Conservation (phyloP, 2,329 filamentous ascomycete genomes). For the Albifimbria verrucaria region DNA sequence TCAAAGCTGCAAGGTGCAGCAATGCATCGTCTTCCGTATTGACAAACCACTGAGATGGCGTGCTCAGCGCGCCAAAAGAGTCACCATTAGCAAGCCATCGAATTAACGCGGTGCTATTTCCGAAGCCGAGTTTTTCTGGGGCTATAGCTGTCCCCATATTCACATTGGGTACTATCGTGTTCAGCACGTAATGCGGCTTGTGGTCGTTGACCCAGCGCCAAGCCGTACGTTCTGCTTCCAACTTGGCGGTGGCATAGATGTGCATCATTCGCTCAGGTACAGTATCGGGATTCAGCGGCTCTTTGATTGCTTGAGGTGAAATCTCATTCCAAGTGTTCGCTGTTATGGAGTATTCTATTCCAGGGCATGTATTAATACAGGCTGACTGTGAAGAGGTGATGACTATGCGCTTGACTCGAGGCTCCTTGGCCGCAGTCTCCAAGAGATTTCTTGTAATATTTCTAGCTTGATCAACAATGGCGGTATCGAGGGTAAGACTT, state of each 20-base stretch:
- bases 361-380: background rate
- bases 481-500: constrained; percentile 15
- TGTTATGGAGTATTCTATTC: background rate
- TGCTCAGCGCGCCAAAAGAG: background rate
- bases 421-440: constrained; percentile 15
- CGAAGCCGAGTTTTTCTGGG: background rate
- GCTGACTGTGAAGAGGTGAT: constrained; percentile 17
- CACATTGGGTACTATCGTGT: constrained; percentile 4
- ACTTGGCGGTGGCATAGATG: constrained; percentile 35
- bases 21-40: constrained; percentile 44
- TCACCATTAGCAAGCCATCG: background rate
- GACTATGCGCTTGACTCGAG: constrained; percentile 18
- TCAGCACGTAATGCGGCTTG: constrained; percentile 21
- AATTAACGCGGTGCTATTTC: background rate
- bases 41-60: constrained; percentile 34
- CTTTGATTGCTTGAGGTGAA: constrained; percentile 26
- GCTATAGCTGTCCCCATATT: background rate
- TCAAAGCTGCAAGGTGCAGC: constrained; percentile 47
- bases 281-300: constrained; percentile 23
- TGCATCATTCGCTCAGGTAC: background rate
- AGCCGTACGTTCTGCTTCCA: constrained; percentile 25
- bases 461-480: constrained; percentile 15
- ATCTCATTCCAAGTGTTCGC: constrained; percentile 31
- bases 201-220: constrained; percentile 32
- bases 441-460: constrained; percentile 16